Conservation (phyloP, 2,329 filamentous ascomycete genomes). For the Plenodomus lindquistii region DNA sequence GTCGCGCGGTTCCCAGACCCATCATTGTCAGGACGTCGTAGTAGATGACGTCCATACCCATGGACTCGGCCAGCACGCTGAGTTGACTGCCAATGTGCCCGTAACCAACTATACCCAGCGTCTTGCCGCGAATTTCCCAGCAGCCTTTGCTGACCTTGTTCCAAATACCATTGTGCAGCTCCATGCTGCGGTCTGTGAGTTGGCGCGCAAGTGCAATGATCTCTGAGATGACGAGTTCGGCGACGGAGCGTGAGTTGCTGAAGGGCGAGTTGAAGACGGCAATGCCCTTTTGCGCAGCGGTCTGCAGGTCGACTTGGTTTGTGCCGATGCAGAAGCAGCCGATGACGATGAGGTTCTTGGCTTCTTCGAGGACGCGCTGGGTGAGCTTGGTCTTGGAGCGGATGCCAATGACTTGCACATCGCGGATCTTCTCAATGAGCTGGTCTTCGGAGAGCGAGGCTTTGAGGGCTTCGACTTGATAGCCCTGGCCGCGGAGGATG, state of each 20-base stretch:
- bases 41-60: constrained; percentile 98
- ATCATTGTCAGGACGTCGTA: constrained; percentile 95
- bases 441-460: constrained; percentile 87
- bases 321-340: constrained; percentile 99
- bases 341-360: constrained; percentile 92
- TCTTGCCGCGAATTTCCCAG: constrained; percentile 99
- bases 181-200: constrained; percentile 87
- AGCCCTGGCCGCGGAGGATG: constrained; percentile 82
- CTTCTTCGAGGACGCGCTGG: constrained; percentile 79
- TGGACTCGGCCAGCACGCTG: constrained; percentile 91
- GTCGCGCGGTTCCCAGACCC: constrained; percentile 84
- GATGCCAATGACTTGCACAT: constrained; percentile 97
- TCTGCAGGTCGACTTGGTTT: constrained; percentile 88
- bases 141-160: constrained; percentile 97
- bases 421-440: constrained; percentile 96
- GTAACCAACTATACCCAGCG: constrained; percentile 93
- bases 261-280: constrained; percentile 99
- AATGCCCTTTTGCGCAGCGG: constrained; percentile 81
- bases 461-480: constrained; percentile 93
- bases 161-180: constrained; percentile 94
- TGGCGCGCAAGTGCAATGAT: constrained; percentile 92
- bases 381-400: constrained; percentile 97
- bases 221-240: constrained; percentile 92
- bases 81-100: constrained; percentile 96
- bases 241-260: constrained; percentile 95